Evolutionary conservation across 1,139 yeast species (phyloP), one percentile per base, ranked within the genome.

Genomic region (Eremothecium sinecaudum): DNA sequence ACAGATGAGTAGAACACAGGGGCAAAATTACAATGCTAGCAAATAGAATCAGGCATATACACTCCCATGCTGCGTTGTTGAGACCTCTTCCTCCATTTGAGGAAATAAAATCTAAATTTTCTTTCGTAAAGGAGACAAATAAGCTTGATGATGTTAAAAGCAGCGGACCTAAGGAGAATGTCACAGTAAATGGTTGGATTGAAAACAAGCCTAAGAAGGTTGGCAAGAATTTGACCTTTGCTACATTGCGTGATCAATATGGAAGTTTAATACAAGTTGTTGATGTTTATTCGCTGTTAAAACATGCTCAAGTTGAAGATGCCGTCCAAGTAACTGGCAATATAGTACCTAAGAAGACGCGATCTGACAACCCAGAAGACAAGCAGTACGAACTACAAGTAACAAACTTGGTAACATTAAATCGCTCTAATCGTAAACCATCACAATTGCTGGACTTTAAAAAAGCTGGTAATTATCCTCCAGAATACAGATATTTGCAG

Each of bases 401-500:
- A 2, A 50, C 59, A 0, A 53, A 63, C 4, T 62, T 75, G 26
- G 75, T 73, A 32, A 62, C 74, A 0, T 62, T 90, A 32, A 87
- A 86, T 51, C 53, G 61, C n/a, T 71, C 94, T 3, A 71, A 71
- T 42, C 64, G 73, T 26, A 70, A 73, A 28, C 84, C 92, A 0
- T 72, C 94, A 1, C 80, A 84, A 43, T 62, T 87, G 31, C 79
- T 75, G 35, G 69, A 74, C 24, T 61, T 78, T 23, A 48, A 45
- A 34, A n/a, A 11, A 11, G 52, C 53, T 23, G 64, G 63, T 24
- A 73, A 75, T 0, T 71, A 66, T 57, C 95, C 95, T 0, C 77
- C 86, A 1, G 80, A 84, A 47, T 77, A 74, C 49, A 63, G 97
- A 37, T 86, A 79, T 54, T 61, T 90, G 34, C 95, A 87, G 56